Evolutionary conservation across 768 basidiomycete genomes (phyloP).

Genomic region (Rhizopogon sp.): DNA sequence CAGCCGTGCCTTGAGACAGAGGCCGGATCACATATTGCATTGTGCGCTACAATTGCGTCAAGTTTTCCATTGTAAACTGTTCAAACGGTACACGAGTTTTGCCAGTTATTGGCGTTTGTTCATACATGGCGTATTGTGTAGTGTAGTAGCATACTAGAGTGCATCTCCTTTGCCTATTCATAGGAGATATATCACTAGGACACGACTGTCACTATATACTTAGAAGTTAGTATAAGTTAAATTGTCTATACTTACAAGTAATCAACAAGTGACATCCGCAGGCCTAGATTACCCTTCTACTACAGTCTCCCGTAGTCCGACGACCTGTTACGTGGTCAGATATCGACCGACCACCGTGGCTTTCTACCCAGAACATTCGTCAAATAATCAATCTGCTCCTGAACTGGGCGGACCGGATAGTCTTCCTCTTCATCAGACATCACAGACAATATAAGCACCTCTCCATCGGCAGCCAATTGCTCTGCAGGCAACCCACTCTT

Average conservation of each 20-base stretch:
- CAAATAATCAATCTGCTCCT: neutral
- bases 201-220: too few species aligned
- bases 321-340: neutral
- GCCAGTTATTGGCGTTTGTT: neutral
- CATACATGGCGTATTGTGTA: conserved; percentile 1
- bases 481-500: neutral
- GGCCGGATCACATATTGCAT: neutral
- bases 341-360: neutral
- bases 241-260: too few species aligned
- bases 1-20: neutral
- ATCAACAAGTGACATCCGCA: too few species aligned
- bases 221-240: too few species aligned
- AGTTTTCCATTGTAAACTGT: conserved; percentile 1
- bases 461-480: neutral
- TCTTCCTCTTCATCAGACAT: neutral
- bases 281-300: too few species aligned
- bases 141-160: neutral
- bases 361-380: neutral
- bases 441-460: neutral
- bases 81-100: neutral
- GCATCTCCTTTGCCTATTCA: neutral
- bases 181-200: neutral
- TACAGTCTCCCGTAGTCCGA: too few species aligned
- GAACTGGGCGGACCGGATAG: neutral
- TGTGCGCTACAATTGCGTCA: neutral